A percentile compares a stretch with the other conserved stretches of the same genome.
Conservation (phyloP, 2,329 filamentous ascomycete species). For the Elsinoe necatrix region DNA sequence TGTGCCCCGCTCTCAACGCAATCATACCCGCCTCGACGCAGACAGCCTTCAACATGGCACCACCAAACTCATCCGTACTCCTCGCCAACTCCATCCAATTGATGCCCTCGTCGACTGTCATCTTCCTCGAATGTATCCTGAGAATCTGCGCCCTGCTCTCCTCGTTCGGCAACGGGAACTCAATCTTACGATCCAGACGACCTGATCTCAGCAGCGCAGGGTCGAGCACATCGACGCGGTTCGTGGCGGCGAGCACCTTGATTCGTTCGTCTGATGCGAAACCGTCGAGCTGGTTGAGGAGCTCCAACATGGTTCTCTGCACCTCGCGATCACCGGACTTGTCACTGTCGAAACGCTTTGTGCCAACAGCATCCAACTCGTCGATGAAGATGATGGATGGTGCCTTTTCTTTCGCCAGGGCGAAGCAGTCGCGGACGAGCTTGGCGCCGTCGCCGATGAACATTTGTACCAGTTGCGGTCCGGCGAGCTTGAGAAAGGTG, state of each 20-base stretch:
- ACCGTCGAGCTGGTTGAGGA: constrained; percentile 95
- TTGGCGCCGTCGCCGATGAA: constrained; percentile 99
- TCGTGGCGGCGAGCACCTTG: constrained; percentile 91
- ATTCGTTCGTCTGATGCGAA: constrained; percentile 95
- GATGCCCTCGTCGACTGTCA: constrained; percentile 86
- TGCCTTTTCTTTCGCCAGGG: constrained; percentile 95
- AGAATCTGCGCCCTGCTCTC: constrained; percentile 96
- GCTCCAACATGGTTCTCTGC: constrained; percentile 95
- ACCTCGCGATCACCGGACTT: constrained; percentile 98
- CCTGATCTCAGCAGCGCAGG: constrained; percentile 91
- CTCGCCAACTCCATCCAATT: constrained; percentile 95
- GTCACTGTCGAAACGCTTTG: constrained; percentile 96
- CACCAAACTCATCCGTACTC: constrained; percentile 96
- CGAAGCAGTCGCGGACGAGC: constrained; percentile 94
- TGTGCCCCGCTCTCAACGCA: constrained; percentile 84
- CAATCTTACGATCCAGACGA: constrained; percentile 96
- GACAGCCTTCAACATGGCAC: constrained; percentile 94
- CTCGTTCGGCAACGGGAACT: constrained; percentile 93
- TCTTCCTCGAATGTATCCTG: constrained; percentile 94
- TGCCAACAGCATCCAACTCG: constrained; percentile 95
- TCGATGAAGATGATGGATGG: constrained; percentile 99
- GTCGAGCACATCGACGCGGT: constrained; percentile 88
- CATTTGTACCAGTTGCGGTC: constrained; percentile 97
- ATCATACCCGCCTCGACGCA: constrained; percentile 99
- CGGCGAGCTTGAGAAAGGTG: constrained; percentile 96